A percentile compares a stretch with the other conserved stretches of the same genome.
Conservation (phyloP, 352 stramenopile genomes). For the Phytopythium sindhum region DNA sequence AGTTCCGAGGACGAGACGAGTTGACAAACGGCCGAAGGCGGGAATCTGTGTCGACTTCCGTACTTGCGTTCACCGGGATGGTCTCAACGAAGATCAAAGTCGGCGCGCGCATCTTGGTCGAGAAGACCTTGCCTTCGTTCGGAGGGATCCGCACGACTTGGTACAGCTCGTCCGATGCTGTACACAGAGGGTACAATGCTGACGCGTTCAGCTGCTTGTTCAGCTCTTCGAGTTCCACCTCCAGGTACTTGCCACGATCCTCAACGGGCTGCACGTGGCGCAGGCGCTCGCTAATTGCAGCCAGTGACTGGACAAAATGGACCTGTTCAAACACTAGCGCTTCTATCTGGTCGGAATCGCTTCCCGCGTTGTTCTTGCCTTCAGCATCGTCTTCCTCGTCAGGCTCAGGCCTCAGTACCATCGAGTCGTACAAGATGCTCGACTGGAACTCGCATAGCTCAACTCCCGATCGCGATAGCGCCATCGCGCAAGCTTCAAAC, state of each 20-base stretch:
- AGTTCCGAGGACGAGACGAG: slow-evolving; percentile 45
- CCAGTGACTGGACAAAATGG: slow-evolving; percentile 67
- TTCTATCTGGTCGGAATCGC: slow-evolving; percentile 27
- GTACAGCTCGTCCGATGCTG: slow-evolving; percentile 67
- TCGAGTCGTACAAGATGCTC: slow-evolving; percentile 64
- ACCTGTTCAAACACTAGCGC: slow-evolving; percentile 73
- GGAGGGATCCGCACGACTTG: slow-evolving; percentile 71
- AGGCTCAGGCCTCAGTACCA: slow-evolving; percentile 18
- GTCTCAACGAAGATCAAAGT: slow-evolving; percentile 78
- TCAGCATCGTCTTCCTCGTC: slow-evolving; percentile 11
- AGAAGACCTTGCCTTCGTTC: slow-evolving; percentile 79
- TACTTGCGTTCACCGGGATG: slow-evolving; percentile 49
- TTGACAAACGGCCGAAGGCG: slow-evolving; percentile 52
- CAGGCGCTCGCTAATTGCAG: slow-evolving; percentile 64
- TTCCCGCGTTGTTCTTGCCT: slow-evolving; percentile 6
- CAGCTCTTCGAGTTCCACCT: slow-evolving; percentile 41
- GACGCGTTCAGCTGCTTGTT: slow-evolving; percentile 55
- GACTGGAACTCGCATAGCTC: slow-evolving; percentile 71
- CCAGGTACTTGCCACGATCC: slow-evolving; percentile 44
- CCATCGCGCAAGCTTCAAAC: slow-evolving; percentile 46
- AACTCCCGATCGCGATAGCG: slow-evolving; percentile 40
- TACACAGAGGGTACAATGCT: slow-evolving; percentile 69
- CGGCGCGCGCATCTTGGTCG: slow-evolving; percentile 80
- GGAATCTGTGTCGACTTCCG: slow-evolving; percentile 28
- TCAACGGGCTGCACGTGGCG: slow-evolving; percentile 61